Conservation (phyloP, 2,329 filamentous ascomycete species). For the Penicillium sp. region DNA sequence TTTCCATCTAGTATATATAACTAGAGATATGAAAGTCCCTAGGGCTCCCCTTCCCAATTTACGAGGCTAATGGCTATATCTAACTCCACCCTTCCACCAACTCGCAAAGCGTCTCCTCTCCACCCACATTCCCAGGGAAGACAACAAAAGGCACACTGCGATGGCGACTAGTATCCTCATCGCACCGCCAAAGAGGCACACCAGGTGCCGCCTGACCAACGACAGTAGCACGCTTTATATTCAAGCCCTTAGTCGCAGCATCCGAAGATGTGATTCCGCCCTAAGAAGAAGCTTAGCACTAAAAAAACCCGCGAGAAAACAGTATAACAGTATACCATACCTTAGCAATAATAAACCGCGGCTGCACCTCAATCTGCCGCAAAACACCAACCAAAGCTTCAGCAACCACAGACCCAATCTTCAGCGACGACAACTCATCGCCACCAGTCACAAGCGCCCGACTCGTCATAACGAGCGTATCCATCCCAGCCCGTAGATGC, state of each 20-base stretch:
- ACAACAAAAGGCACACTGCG: conserved; percentile 56
- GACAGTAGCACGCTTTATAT: conserved; percentile 54
- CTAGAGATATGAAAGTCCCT: not conserved
- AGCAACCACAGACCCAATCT: conserved; percentile 56
- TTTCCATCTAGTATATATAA: not conserved
- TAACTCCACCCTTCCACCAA: conserved; percentile 45
- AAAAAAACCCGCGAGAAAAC: not conserved
- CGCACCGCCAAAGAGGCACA: conserved; percentile 59
- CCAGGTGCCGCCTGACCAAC: conserved; percentile 58
- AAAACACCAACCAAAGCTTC: conserved; percentile 53
- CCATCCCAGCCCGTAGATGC: conserved; percentile 46
- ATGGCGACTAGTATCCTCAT: conserved; percentile 53
- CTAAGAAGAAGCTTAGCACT: conserved; percentile 23
- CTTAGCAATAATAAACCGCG: conserved; percentile 58
- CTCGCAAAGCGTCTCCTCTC: conserved; percentile 47
- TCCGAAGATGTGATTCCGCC: conserved; percentile 61
- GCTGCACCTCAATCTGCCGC: conserved; percentile 46
- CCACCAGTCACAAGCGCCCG: conserved; percentile 51
- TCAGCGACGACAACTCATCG: conserved; percentile 52
- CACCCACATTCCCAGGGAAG: conserved; percentile 59
- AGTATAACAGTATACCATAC: conserved; percentile 18
- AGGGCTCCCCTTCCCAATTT: too few relatives aligned
- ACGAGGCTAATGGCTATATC: not conserved
- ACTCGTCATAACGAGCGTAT: conserved; percentile 61
- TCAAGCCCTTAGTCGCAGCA: conserved; percentile 56